phyloP scores from a whole-genome alignment of 2,329 filamentous ascomycete species.

The Arthrobotrys iridis region DNA sequence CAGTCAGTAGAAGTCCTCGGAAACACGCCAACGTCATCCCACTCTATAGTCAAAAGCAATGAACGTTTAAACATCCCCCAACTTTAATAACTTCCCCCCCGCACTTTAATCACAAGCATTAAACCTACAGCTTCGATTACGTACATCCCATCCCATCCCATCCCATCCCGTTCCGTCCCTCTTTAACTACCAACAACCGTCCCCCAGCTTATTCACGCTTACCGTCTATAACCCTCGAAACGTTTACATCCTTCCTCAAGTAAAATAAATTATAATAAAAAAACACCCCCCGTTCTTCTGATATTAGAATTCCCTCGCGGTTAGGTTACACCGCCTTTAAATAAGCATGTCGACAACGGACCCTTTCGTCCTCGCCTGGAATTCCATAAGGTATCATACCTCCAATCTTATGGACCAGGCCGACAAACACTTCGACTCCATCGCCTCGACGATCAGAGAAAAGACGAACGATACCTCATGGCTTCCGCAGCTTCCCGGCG shows the following conservation, averaged over 20 bases:
- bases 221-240: no score
- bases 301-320: no score
- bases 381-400: constrained; percentile 37
- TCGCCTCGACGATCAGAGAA: constrained; percentile 29
- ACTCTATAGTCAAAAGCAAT: no score
- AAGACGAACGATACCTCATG: constrained; percentile 35
- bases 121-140: no score
- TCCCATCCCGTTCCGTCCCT: no score
- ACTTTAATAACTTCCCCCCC: background rate
- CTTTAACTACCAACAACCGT: no score
- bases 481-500: constrained; percentile 10
- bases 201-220: no score
- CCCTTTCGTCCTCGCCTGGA: constrained; percentile 53
- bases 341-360: constrained; percentile 41
- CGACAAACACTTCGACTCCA: constrained; percentile 50
- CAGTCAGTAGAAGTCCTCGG: background rate
- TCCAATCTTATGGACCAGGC: constrained; percentile 41
- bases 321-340: background rate
- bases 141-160: no score
- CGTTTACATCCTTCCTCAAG: no score
- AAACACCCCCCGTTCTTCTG: no score
- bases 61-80: no score
- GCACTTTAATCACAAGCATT: background rate
- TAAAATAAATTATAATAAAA: no score
- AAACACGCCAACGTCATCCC: constrained; percentile 38